Evolutionary conservation across 2,329 filamentous ascomycete species (phyloP).

Genomic region (Ustulina deusta): DNA sequence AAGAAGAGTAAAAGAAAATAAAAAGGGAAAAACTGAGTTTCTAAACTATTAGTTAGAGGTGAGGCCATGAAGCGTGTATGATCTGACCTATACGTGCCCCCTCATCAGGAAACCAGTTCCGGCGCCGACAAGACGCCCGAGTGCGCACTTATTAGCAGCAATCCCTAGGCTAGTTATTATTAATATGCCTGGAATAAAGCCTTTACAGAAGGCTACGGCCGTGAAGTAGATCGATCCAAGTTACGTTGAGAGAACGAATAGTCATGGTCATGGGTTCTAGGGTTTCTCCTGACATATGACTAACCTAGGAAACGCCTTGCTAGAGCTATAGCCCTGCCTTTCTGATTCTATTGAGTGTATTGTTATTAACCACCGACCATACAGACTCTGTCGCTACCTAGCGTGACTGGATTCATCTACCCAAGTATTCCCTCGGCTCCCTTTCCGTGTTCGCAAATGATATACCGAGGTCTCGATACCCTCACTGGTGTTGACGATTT

Average conservation of each 20-base stretch:
- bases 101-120: slow-evolving; percentile 61
- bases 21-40: no score
- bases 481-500: no score
- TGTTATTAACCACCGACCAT: background rate
- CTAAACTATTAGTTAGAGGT: no score
- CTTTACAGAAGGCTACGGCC: slow-evolving; percentile 56
- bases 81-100: slow-evolving; percentile 55
- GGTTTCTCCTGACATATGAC: background rate
- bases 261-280: background rate
- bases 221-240: slow-evolving; percentile 61
- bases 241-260: slow-evolving; percentile 47
- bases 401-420: background rate
- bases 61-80: no score
- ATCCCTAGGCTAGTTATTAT: slow-evolving; percentile 58
- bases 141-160: slow-evolving; percentile 58
- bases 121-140: slow-evolving; percentile 56
- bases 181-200: slow-evolving; percentile 57
- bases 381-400: background rate
- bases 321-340: background rate
- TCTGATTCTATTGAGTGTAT: background rate
- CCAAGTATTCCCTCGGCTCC: background rate
- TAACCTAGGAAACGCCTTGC: background rate
- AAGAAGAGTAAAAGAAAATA: no score
- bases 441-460: background rate
- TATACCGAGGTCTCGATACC: background rate